These are phyloP conservation scores for Lepidopterella palustris DNA, from an alignment of 495 filamentous ascomycete species.

Conservation along the genomic window DNA sequence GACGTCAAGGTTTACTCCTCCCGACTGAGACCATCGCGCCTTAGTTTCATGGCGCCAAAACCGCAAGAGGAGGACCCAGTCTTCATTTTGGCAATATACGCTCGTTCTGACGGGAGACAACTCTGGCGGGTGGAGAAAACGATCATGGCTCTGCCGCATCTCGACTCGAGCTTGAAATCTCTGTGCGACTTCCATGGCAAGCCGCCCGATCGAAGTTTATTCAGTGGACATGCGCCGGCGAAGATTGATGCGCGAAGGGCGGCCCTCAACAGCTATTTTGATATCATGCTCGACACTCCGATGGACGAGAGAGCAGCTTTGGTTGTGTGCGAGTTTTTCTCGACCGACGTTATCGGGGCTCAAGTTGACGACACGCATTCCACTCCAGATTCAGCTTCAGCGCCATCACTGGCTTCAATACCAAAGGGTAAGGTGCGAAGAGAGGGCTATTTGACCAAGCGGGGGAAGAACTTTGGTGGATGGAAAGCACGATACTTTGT, in stretches of 20 bases:
- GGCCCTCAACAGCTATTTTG: conserved; percentile 78
- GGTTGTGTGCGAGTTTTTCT: conserved; percentile 80
- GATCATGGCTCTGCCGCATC: conserved; percentile 65
- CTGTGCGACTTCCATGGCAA: conserved; percentile 58
- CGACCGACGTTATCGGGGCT: conserved; percentile 74
- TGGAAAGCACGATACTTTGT: conserved; percentile 97
- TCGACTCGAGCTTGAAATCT: conserved; percentile 74
- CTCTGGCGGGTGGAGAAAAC: conserved; percentile 94
- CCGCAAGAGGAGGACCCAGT: conserved; percentile 79
- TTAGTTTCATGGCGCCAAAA: conserved; percentile 67
- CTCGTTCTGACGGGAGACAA: conserved; percentile 68
- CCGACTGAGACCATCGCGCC: conserved; percentile 81
- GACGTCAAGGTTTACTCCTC: conserved; percentile 85
- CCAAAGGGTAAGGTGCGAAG: conserved; percentile 60
- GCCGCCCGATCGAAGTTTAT: conserved; percentile 78
- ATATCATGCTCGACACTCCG: conserved; percentile 70
- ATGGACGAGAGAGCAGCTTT: conserved; percentile 76
- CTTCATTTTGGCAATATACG: conserved; percentile 81
- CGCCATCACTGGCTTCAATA: conserved; percentile 34
- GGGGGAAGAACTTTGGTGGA: conserved; percentile 97
- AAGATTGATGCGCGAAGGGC: conserved; percentile 83
- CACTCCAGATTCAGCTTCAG: conserved; percentile 39
- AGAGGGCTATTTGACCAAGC: conserved; percentile 90
- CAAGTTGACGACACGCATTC: conserved; percentile 47
- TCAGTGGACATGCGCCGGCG: conserved; percentile 87